Evolutionary conservation across 306 rosid genomes (phyloP).

Genomic region (Begonia fuchsioides): DNA sequence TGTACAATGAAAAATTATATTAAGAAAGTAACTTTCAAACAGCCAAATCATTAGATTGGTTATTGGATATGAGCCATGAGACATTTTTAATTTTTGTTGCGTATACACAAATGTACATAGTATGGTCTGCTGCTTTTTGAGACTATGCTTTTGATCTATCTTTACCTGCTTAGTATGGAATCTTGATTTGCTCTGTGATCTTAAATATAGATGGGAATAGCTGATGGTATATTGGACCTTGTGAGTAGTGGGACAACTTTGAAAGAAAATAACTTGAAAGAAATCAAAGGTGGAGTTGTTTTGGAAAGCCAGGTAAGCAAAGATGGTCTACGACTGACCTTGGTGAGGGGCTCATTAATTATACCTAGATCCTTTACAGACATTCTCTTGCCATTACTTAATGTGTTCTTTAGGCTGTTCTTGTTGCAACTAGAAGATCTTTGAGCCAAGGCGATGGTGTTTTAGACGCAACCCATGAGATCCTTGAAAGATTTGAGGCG

Average conservation of each 20-base stretch:
- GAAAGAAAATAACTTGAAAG: constrained; percentile 80
- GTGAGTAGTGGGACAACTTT: constrained; percentile 90
- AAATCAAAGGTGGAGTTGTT: constrained; percentile 74
- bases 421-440: constrained; percentile 78
- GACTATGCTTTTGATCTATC: not conserved
- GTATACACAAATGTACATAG: too few species aligned
- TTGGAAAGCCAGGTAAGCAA: constrained; percentile 72
- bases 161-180: not conserved
- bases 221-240: constrained; percentile 95
- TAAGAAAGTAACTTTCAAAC: too few species aligned
- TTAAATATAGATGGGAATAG: constrained; percentile 70
- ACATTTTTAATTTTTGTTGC: too few species aligned
- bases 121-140: too few species aligned
- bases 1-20: too few species aligned
- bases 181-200: constrained; percentile 8
- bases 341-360: constrained; percentile 3
- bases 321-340: constrained; percentile 7
- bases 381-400: constrained; percentile 13
- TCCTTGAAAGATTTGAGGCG: constrained; percentile 88
- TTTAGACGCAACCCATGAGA: constrained; percentile 77
- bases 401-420: constrained; percentile 58
- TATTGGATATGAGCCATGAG: too few species aligned
- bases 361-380: constrained; percentile 9
- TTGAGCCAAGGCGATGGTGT: constrained; percentile 58
- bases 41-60: too few species aligned